Percentiles rank a stretch among this genome's conserved stretches.
phyloP scores from a whole-genome alignment of 345 rosid genomes.

The Anastatica hierochuntica region DNA sequence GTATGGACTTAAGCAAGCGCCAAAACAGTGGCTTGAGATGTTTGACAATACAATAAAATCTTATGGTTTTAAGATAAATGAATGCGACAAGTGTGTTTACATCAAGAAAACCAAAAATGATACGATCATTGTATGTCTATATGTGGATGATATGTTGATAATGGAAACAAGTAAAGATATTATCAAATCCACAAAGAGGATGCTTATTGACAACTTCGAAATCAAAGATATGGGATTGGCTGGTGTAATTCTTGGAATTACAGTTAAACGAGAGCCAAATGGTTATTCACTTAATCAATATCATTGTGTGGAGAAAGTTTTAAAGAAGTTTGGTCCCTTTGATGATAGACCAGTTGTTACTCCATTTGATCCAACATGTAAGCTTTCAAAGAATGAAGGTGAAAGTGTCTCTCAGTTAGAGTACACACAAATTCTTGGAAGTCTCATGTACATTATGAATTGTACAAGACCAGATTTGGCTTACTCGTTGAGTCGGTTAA shows the following conservation, averaged over 20 bases:
- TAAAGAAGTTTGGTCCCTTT: not conserved
- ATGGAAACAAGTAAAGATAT: not conserved
- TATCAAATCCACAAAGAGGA: not conserved
- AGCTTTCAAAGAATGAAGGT: not conserved
- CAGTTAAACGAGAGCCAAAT: not conserved
- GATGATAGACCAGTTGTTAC: not conserved
- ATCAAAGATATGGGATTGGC: not conserved
- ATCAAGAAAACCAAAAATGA: too few species aligned
- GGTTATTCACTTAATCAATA: not conserved
- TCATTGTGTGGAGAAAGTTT: not conserved
- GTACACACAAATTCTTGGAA: not conserved
- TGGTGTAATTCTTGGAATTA: not conserved
- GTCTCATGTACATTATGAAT: not conserved
- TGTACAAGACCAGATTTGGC: constrained; percentile 1
- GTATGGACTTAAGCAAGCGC: not conserved
- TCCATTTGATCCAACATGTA: not conserved
- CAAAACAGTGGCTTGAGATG: too few species aligned
- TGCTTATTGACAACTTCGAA: not conserved
- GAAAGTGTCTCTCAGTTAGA: not conserved
- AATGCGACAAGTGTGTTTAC: too few species aligned
- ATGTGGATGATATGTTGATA: not conserved
- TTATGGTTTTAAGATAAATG: too few species aligned
- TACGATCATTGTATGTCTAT: not conserved
- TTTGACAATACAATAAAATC: too few species aligned
- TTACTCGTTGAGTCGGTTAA: not conserved